These are phyloP conservation scores for Talaromyces adpressus DNA, from an alignment of 495 filamentous ascomycete genomes.

Conservation along the genomic window DNA sequence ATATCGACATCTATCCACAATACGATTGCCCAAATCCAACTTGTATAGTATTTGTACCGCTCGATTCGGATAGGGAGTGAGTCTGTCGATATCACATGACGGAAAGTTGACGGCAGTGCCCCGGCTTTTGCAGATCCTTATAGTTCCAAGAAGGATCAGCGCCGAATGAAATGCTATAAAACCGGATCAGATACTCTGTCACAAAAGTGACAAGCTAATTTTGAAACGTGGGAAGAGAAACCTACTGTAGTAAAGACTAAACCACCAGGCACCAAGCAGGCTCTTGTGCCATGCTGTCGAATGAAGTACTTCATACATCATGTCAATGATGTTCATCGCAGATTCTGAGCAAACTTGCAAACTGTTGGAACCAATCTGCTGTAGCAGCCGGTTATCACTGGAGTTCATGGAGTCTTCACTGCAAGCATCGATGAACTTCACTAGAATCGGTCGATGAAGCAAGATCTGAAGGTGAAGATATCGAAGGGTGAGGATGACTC, in stretches of 20 bases:
- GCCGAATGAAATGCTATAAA: no score
- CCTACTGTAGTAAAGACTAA: constrained; percentile 30
- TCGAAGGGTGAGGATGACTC: constrained; percentile 10
- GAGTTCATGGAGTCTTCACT: constrained; percentile 6
- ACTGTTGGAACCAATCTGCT: constrained; percentile 25
- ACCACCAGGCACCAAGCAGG: constrained; percentile 35
- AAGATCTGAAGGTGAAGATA: constrained; percentile 12
- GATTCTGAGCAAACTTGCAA: constrained; percentile 27
- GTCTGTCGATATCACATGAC: no score
- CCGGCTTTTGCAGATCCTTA: no score
- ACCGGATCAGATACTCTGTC: no score
- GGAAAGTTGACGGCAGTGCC: no score
- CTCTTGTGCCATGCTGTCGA: constrained; percentile 13
- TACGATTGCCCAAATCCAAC: no score
- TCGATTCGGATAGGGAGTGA: no score
- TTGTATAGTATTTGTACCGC: no score
- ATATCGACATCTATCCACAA: no score
- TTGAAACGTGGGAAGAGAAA: not conserved
- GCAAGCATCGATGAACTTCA: constrained; percentile 13
- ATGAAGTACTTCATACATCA: constrained; percentile 21
- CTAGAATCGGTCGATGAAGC: constrained; percentile 7
- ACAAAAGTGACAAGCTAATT: no score
- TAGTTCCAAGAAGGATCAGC: no score
- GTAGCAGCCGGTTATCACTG: constrained; percentile 1
- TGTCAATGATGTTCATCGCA: constrained; percentile 26